Evolutionary conservation across 306 rosid species (phyloP).

Genomic region (Potentilla sterilis): DNA sequence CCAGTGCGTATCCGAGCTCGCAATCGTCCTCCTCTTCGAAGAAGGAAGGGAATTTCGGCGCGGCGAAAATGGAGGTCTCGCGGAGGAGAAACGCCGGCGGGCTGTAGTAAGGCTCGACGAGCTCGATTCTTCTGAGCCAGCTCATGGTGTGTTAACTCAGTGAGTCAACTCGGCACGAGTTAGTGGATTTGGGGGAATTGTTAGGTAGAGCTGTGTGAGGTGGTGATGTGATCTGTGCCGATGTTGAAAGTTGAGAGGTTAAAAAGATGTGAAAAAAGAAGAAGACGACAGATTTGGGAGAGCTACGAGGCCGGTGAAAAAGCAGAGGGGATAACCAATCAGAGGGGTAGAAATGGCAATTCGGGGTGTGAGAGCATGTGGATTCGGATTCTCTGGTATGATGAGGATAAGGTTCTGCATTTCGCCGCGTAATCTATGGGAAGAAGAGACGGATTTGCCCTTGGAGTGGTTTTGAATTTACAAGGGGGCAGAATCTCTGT

Average conservation of each 20-base stretch:
- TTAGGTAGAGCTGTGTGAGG: not conserved
- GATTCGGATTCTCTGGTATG: not conserved
- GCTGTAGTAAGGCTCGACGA: conserved; percentile 39
- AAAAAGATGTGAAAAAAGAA: conserved; percentile 2
- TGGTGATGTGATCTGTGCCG: not conserved
- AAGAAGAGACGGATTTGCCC: conserved; percentile 25
- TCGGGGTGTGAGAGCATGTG: not conserved
- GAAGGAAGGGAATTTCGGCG: conserved; percentile 49
- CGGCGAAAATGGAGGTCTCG: conserved; percentile 41
- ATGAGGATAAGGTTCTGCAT: not conserved
- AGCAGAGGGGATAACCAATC: conserved; percentile 29
- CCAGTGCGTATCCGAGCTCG: conserved; percentile 39
- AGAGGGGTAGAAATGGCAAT: conserved; percentile 37
- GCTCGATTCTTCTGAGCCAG: conserved; percentile 51
- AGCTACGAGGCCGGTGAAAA: conserved; percentile 21
- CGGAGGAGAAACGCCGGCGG: conserved; percentile 28
- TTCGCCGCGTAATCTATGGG: conserved; percentile 28
- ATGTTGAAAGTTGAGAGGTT: conserved; percentile 15
- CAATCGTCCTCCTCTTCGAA: conserved; percentile 34
- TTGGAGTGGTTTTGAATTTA: conserved; percentile 16
- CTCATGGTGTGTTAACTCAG: conserved; percentile 39
- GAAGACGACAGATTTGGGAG: conserved; percentile 40
- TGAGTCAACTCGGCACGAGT: conserved; percentile 25
- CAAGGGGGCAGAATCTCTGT: conserved; percentile 24
- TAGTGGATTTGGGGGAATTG: not conserved